Evolutionary conservation across 169 alveolate species (phyloP).

Genomic region (Ichthyophthirius multifiliis): DNA sequence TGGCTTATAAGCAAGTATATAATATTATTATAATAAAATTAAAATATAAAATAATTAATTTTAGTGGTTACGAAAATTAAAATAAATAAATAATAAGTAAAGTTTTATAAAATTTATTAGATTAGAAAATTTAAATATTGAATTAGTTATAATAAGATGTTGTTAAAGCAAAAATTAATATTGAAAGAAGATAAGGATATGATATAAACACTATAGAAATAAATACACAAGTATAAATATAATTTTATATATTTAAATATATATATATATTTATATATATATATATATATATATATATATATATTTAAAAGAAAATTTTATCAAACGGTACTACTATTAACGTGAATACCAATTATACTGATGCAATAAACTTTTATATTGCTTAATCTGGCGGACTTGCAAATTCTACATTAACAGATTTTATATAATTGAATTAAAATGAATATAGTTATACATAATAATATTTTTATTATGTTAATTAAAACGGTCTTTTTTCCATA

Average conservation of each 20-base stretch:
- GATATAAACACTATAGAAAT: background rate
- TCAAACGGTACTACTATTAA: background rate
- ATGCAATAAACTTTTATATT: background rate
- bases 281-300: background rate
- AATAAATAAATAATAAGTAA: too few relatives aligned
- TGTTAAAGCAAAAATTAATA: background rate
- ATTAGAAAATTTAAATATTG: background rate
- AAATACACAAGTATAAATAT: background rate
- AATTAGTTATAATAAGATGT: background rate
- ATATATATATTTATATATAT: background rate
- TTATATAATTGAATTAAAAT: background rate
- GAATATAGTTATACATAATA: background rate
- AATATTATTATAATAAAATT: background rate
- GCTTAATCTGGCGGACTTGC: background rate
- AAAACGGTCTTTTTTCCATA: slow-evolving; percentile 22
- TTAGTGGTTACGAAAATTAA: background rate
- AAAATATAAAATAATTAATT: background rate
- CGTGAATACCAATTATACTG: background rate
- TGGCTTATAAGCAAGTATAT: background rate
- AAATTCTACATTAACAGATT: background rate
- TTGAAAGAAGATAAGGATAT: background rate
- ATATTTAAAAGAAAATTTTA: background rate
- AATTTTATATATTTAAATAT: background rate
- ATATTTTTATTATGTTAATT: slow-evolving; percentile 17
- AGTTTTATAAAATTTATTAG: background rate